Evolutionary conservation across 441 rosid species (phyloP).

Genomic region (Daphne laureola): DNA sequence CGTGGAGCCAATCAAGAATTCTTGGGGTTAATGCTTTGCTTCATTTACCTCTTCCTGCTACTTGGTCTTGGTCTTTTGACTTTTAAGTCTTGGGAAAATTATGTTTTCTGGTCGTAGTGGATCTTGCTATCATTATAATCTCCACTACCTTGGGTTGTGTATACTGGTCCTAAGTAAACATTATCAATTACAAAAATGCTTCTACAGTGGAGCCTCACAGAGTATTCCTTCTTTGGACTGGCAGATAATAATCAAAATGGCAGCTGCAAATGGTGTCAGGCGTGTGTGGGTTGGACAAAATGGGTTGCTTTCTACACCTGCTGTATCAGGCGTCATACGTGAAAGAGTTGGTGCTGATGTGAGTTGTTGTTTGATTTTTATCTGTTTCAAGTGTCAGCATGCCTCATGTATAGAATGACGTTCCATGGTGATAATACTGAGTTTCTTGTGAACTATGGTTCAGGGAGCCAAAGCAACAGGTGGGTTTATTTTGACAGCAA

Average conservation of each 20-base stretch:
- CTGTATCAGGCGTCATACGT: constrained; percentile 94
- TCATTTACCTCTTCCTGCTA: too few relatives aligned
- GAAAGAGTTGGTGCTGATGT: constrained; percentile 89
- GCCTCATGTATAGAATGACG: background rate
- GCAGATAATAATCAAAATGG: constrained; percentile 84
- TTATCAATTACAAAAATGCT: too few relatives aligned
- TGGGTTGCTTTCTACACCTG: constrained; percentile 95
- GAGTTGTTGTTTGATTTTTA: constrained; percentile 24
- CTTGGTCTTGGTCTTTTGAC: too few relatives aligned
- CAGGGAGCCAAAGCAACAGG: constrained; percentile 96
- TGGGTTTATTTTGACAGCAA: constrained; percentile 93
- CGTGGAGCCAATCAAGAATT: too few relatives aligned
- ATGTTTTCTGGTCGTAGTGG: too few relatives aligned
- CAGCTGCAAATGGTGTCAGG: constrained; percentile 95
- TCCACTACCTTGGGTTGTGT: too few relatives aligned
- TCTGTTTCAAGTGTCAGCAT: background rate
- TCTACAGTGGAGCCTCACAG: too few relatives aligned
- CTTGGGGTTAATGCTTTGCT: too few relatives aligned
- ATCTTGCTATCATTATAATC: too few relatives aligned
- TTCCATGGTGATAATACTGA: constrained; percentile 8
- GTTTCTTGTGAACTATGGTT: constrained; percentile 20
- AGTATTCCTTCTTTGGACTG: constrained; percentile 9
- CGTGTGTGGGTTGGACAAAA: constrained; percentile 95
- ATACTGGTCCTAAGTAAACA: too few relatives aligned
- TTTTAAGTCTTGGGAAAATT: too few relatives aligned